Base-by-base conservation (phyloP, 345 rosid genomes). In the Erodium maritimum region DNA sequence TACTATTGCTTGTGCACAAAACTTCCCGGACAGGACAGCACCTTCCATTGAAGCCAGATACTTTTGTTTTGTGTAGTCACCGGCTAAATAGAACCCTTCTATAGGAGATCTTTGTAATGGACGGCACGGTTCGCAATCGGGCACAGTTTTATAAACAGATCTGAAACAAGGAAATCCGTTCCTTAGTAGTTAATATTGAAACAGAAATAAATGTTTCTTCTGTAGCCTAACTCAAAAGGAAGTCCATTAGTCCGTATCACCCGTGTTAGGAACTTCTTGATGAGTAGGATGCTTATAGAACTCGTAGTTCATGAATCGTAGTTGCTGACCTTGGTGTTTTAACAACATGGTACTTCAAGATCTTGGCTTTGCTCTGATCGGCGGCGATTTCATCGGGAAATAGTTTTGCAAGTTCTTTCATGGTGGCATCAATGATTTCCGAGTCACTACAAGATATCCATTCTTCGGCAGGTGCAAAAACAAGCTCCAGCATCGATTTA, bases 41-140 rank as follows among this genome's bases (percentile, higher is more conserved):
- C 96, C 99, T 76, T 93, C 96, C 95, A 93, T 93, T 19, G 96
- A 93, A 70, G 99, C 95, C 75, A 93, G 65, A 75, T 93, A 93
- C 77, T 93, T 93, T 63, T 88, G 96, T 71, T 88, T 88, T 46
- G 99, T 93, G 76, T 89, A 89, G 55, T 93, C 96, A 58, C 96
- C 96, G 46, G 96, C 86, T 69, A 85, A 67, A 75, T 93, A 93
- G 76, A 88, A 93, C 21, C 95, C 95, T 63, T 85, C 66, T 34
- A 93, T 61, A 2, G 94, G 94, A 57, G 99, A 89, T 79, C 90
- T 86, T 67, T 93, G 96, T 58, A 83, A 62, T 21, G 99, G 99
- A 10, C 94, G 94, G 65, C 88, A 85, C 33, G 96, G 95, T 77
- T 93, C 99, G 61, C 95, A 86, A 63, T 80, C 64, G 59, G 96